Evolutionary conservation across 495 filamentous ascomycete species (phyloP).

Genomic region (Parathielavia appendiculata): DNA sequence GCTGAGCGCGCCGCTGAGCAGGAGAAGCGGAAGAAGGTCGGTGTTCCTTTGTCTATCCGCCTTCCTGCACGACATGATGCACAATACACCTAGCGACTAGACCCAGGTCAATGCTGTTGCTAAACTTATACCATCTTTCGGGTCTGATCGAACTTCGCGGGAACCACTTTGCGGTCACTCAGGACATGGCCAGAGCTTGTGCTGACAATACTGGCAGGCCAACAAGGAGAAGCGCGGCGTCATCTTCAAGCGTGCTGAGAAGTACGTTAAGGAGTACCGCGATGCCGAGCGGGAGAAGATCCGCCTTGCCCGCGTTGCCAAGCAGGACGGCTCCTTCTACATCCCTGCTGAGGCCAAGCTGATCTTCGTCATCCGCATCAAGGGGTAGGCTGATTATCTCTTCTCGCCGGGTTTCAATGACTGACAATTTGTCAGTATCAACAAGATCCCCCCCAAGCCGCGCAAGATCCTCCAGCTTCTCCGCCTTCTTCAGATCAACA

Average conservation of each 20-base stretch:
- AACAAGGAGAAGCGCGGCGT: conserved; percentile 94
- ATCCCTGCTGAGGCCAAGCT: conserved; percentile 92
- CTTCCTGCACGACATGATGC: conserved; percentile 38
- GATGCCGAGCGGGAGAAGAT: conserved; percentile 97
- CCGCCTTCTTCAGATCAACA: conserved; percentile 99
- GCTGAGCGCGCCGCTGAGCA: conserved; percentile 75
- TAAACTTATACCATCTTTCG: conserved; percentile 95
- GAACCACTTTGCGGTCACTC: conserved; percentile 24
- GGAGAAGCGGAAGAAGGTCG: conserved; percentile 83
- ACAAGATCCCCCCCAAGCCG: conserved; percentile 99
- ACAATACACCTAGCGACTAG: conserved; percentile 90
- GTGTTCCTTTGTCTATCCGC: conserved; percentile 37
- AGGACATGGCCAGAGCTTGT: conserved; percentile 12
- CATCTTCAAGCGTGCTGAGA: conserved; percentile 99
- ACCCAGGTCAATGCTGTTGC: conserved; percentile 88
- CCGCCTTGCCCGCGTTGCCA: conserved; percentile 79
- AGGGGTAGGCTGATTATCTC: conserved; percentile 58
- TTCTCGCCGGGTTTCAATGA: not conserved
- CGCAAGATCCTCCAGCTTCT: conserved; percentile 99
- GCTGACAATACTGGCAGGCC: conserved; percentile 57
- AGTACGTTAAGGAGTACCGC: conserved; percentile 99
- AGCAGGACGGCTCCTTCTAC: conserved; percentile 89
- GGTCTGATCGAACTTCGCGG: conserved; percentile 64
- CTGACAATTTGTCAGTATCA: conserved; percentile 65
- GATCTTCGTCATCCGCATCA: conserved; percentile 98